These are phyloP conservation scores for Homolaphlyctis polyrhiza DNA, from an alignment of 371 early-diverging fungal genomes.

Conservation along the genomic window DNA sequence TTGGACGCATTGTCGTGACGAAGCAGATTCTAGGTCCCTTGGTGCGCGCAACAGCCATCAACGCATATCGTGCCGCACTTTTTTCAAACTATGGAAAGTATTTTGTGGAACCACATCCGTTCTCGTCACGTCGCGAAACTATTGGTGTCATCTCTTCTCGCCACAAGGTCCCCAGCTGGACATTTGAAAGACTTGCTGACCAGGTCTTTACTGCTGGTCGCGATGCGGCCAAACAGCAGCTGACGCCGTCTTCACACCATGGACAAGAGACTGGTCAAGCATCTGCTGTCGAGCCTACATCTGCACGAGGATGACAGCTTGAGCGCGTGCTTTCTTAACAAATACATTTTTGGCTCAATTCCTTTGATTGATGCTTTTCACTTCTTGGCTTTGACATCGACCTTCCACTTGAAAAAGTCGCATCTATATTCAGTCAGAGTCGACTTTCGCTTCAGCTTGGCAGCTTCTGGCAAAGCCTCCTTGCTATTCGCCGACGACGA, in stretches of 20 bases:
- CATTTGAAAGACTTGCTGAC: conserved; percentile 26
- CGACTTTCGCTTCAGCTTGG: conserved; percentile 3
- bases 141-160: conserved; percentile 54
- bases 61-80: conserved; percentile 48
- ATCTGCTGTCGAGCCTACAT: background rate
- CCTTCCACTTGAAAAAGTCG: conserved; percentile 56
- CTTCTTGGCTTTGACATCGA: no score
- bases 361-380: background rate
- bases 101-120: conserved; percentile 25
- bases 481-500: background rate
- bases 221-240: background rate
- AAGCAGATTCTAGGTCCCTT: conserved; percentile 69
- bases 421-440: conserved; percentile 45
- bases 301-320: background rate
- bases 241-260: background rate
- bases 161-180: conserved; percentile 54
- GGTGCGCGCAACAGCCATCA: conserved; percentile 79
- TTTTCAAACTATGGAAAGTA: conserved; percentile 8
- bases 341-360: background rate
- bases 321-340: background rate
- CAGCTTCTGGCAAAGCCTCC: background rate
- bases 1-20: conserved; percentile 75
- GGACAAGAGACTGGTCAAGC: background rate
- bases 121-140: conserved; percentile 52
- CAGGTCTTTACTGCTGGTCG: conserved; percentile 17